Evolutionary conservation across 164 flowering plant species (phyloP), one percentile per base, ranked within the genome.

Genomic region (Saururus chinensis): DNA sequence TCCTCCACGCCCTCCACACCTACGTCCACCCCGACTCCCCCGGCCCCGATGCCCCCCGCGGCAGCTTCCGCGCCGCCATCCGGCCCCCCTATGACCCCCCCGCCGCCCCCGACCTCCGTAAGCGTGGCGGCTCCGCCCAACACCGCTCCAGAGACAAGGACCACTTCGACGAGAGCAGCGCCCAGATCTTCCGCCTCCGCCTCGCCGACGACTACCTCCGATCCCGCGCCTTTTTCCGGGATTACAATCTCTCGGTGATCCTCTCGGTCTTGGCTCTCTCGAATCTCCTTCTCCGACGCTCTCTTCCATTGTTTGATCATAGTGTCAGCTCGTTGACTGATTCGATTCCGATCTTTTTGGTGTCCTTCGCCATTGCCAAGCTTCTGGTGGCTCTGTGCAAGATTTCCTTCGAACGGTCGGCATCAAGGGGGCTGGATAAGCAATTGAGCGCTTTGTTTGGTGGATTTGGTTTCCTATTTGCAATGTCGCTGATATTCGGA

Each of bases 151-250:
- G 83, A 60, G 88, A 81, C 19, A 89, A 78, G 66, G 69, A 70
- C 52, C 92, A 87, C 30, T 93, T 93, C 67, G 96, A 90, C 58
- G 99, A 90, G 61, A 80, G 51, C 75, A 84, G 85, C 58, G 99
- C 99, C 51, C 99, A 90, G 89, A 95, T 95, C 85, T 90, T 88
- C 70, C 72, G 99, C 64, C 53, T 93, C 12, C 84, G 72, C 55
- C 84, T 93, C 64, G 84, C 73, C 45, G 86, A 86, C 40, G 68
- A 60, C 37, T 92, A 90, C 57, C 74, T 95, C 20, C 65, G 68
- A 22, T 71, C 96, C 6, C 72, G 97, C 37, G 42, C 88, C 48
- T 84, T 75, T 65, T 88, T 79, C 70, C 53, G 64, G 0, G 79
- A 77, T 45, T 86, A 81, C 74, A 35, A 67, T 7, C 70, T 68